These are phyloP conservation scores for Endoconidiophora laricicola DNA, from an alignment of 2,329 filamentous ascomycete species.

Conservation along the genomic window DNA sequence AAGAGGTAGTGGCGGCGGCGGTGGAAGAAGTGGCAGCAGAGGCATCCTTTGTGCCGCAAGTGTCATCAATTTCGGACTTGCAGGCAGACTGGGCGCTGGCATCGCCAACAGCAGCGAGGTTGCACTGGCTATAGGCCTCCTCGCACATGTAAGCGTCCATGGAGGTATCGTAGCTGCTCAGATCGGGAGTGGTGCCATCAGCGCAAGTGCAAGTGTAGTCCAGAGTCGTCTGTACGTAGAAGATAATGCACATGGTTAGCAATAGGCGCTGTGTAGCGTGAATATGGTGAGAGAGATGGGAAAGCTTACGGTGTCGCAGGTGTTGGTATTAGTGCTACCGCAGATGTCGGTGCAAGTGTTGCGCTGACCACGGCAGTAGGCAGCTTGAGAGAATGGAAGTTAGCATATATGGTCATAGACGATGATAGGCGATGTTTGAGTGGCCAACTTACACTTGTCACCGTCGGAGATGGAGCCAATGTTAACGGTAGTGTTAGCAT, in stretches of 20 bases:
- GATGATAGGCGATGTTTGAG: neutral
- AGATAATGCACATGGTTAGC: slow-evolving; percentile 8
- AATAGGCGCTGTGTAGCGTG: neutral
- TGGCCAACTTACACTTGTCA: slow-evolving; percentile 10
- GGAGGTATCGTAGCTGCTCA: slow-evolving; percentile 37
- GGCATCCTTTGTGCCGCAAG: slow-evolving; percentile 29
- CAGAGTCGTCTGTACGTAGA: slow-evolving; percentile 23
- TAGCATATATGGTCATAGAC: neutral
- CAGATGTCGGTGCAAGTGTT: slow-evolving; percentile 36
- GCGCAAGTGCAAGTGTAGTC: slow-evolving; percentile 32
- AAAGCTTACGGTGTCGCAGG: slow-evolving; percentile 29
- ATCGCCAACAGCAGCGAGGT: slow-evolving; percentile 25
- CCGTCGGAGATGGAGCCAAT: slow-evolving; percentile 1
- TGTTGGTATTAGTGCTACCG: slow-evolving; percentile 23
- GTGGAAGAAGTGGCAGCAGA: slow-evolving; percentile 15
- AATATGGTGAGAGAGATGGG: neutral
- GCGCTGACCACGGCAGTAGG: slow-evolving; percentile 35
- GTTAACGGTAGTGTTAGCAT: slow-evolving; percentile 11
- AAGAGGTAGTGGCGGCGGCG: slow-evolving; percentile 18
- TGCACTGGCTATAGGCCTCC: slow-evolving; percentile 32
- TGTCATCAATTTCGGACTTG: slow-evolving; percentile 28
- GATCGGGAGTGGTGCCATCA: slow-evolving; percentile 29
- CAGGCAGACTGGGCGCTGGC: slow-evolving; percentile 30
- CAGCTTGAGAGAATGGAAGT: slow-evolving; percentile 20
- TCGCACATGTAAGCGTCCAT: slow-evolving; percentile 37